These are phyloP conservation scores for Microdochium paspali DNA, from an alignment of 2,329 filamentous ascomycete genomes.

Conservation along the genomic window DNA sequence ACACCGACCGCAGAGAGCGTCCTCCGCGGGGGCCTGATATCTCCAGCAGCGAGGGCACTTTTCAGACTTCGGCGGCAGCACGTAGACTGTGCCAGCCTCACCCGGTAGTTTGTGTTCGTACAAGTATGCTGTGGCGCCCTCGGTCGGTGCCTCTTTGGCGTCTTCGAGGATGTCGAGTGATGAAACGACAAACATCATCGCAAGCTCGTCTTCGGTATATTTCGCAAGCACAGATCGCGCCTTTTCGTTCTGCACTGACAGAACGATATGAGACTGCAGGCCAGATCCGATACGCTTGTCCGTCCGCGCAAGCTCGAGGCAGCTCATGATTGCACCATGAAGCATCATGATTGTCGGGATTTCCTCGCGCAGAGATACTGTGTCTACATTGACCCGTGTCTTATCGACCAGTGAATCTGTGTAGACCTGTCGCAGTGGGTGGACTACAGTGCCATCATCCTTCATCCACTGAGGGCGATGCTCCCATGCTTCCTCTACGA, in stretches of 20 bases:
- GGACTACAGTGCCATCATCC: conserved; percentile 22
- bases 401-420: conserved; percentile 29
- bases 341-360: conserved; percentile 41
- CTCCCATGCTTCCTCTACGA: conserved; percentile 85
- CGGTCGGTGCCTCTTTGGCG: conserved; percentile 10
- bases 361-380: conserved; percentile 28
- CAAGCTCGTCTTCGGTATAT: conserved; percentile 40
- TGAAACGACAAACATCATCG: conserved; percentile 61
- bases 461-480: conserved; percentile 60
- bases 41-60: conserved; percentile 92
- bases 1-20: conserved; percentile 65
- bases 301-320: conserved; percentile 62
- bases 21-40: conserved; percentile 60
- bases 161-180: conserved; percentile 38
- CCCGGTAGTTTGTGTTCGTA: conserved; percentile 31
- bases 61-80: conserved; percentile 37
- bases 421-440: conserved; percentile 40
- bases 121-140: conserved; percentile 24
- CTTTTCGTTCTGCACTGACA: conserved; percentile 6
- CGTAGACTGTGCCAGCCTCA: conserved; percentile 26
- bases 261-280: conserved; percentile 54
- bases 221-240: conserved; percentile 22
- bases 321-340: conserved; percentile 61
- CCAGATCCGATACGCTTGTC: conserved; percentile 71
- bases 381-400: conserved; percentile 26